Base-by-base conservation (phyloP, 495 filamentous ascomycete genomes). In the Chaetomium tenue region DNA sequence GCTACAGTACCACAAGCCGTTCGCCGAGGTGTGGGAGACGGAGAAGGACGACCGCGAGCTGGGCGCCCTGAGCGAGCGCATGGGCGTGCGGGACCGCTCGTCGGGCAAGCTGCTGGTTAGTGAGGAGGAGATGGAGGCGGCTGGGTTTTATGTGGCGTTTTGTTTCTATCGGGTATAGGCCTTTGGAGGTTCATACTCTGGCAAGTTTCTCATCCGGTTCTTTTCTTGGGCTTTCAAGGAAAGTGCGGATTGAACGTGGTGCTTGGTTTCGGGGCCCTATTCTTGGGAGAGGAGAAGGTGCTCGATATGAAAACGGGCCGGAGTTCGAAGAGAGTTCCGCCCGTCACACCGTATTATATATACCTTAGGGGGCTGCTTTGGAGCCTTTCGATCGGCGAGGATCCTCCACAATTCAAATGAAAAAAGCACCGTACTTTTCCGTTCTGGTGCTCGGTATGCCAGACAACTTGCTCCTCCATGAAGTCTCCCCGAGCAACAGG, bases 111-210 rank as follows among this genome's bases (percentile, higher is more conserved):
- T 96, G 59, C 70, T 86, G 13, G 90, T 94, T 67, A 88, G 82
- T 6, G 78, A 87, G 18, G 88, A 92, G 74, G 92, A 97, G 79
- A 88, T 95, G 85, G 90, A 95, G 71, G 92, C 92, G 63, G 91
- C 89, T 25, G 87, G 87, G 68, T 96, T 97, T 73, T 97, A 97
- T 71, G 84, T 92, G 65, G 91, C 89, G 15, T 97, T 96, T 74
- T 94, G 91, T 75, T 97, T 97, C 76, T 93, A 96, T 76, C 93
- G 95, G 78, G 89, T 92, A 22, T 95, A 83, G 66, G 46, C 6
- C 8, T 1, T 8, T 8, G 33, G 33, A 37, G 1, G 33, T 37
- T 16, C 28, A 15, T 16, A 9, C 22, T 28, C 8, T 37, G 9
- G 1, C 9, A 11, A 1, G 33, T 37, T 37, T 12, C 33, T 5